A percentile compares a stretch with the other conserved stretches of the same genome.
phyloP scores from a whole-genome alignment of 1,139 yeast species.

The Kurtzmaniella natalensis region DNA sequence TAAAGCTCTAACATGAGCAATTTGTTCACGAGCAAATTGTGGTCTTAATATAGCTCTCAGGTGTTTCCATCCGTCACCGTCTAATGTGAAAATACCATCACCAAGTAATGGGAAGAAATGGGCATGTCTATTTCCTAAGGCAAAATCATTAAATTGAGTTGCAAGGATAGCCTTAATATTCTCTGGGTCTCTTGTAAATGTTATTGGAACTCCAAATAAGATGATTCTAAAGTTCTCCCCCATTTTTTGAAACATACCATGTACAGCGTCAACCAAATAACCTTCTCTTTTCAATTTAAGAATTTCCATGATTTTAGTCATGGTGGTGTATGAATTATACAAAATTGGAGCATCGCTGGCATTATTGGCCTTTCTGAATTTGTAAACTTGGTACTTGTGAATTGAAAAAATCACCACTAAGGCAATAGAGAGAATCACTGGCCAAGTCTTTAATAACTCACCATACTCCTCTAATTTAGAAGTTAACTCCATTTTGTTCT shows the following conservation, averaged over 20 bases:
- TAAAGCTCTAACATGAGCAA: conserved; percentile 39
- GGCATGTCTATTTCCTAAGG: conserved; percentile 41
- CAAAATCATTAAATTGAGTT: conserved; percentile 44
- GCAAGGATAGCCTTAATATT: conserved; percentile 33
- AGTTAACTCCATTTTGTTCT: no score
- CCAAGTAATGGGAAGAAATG: conserved; percentile 44
- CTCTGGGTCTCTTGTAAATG: conserved; percentile 25
- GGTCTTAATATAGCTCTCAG: conserved; percentile 52
- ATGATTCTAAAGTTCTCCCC: conserved; percentile 12
- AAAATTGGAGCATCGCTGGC: conserved; percentile 1
- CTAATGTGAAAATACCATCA: conserved; percentile 54
- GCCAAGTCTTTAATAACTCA: conserved; percentile 5
- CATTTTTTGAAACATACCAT: conserved; percentile 12
- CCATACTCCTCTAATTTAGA: no score
- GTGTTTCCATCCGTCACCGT: conserved; percentile 54
- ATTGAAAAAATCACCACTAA: not conserved
- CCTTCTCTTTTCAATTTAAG: conserved; percentile 20
- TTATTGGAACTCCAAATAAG: conserved; percentile 16
- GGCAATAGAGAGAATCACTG: conserved; percentile 1
- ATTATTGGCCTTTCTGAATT: conserved; percentile 4
- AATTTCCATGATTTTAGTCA: conserved; percentile 11
- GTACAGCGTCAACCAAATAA: conserved; percentile 17
- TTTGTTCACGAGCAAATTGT: conserved; percentile 50
- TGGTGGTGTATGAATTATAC: not conserved
- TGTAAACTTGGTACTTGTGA: not conserved